Conservation (phyloP, 1,139 yeast species). For the Kodamaea fungicola region DNA sequence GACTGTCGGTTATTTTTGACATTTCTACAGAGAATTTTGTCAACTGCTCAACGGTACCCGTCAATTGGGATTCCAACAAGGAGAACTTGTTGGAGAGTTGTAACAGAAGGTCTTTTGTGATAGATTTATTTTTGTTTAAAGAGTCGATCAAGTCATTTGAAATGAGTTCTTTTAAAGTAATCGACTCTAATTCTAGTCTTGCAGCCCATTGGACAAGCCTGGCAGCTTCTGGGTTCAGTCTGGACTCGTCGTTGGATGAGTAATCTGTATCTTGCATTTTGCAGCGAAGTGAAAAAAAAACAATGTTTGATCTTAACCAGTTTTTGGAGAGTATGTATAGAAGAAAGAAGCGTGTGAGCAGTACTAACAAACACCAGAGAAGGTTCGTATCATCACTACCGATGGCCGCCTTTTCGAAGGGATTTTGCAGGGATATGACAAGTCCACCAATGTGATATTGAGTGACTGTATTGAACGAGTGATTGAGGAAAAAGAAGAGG, state of each 20-base stretch:
- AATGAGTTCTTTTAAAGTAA: constrained; percentile 19
- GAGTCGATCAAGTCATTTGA: background rate
- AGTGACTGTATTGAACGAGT: constrained; percentile 56
- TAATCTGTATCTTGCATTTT: constrained; percentile 18
- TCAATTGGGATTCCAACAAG: too few relatives aligned
- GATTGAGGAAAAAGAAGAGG: constrained; percentile 37
- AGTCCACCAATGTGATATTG: constrained; percentile 70
- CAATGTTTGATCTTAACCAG: constrained; percentile 37
- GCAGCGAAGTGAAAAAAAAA: constrained; percentile 1
- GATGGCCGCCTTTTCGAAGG: constrained; percentile 80
- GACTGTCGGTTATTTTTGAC: too few relatives aligned
- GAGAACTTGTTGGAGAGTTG: too few relatives aligned
- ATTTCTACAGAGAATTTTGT: too few relatives aligned
- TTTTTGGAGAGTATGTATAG: constrained; percentile 38
- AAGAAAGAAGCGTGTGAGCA: background rate
- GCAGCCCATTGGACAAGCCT: constrained; percentile 29
- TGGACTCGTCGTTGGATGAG: constrained; percentile 17
- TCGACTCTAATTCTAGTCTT: constrained; percentile 29
- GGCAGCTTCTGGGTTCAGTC: background rate
- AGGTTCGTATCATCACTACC: constrained; percentile 74
- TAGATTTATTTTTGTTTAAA: background rate
- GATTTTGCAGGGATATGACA: constrained; percentile 74
- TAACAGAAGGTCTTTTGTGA: background rate
- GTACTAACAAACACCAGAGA: constrained; percentile 39
- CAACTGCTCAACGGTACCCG: too few relatives aligned